phyloP scores from a whole-genome alignment of 306 rosid genomes.

The Coriaria nepalensis region DNA sequence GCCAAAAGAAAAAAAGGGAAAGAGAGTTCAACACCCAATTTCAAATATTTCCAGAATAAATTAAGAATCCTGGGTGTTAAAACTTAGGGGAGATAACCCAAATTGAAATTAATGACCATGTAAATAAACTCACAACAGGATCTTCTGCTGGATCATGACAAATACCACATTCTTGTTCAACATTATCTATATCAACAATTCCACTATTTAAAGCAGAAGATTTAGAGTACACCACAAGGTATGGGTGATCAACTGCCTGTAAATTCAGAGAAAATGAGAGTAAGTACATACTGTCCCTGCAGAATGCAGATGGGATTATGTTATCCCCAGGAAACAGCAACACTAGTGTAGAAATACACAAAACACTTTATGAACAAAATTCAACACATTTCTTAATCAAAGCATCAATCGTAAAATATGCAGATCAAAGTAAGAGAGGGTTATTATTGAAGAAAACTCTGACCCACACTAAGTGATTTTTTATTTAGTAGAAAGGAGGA shows the following conservation, averaged over 20 bases:
- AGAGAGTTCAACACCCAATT: neutral
- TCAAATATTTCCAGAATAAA: neutral
- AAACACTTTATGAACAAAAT: too few species aligned
- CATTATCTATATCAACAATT: constrained; percentile 17
- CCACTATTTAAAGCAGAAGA: constrained; percentile 36
- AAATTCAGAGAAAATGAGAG: neutral
- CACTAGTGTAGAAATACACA: too few species aligned
- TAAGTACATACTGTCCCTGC: too few species aligned
- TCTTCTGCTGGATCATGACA: constrained; percentile 72
- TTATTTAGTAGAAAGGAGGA: too few species aligned
- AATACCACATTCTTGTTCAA: constrained; percentile 52
- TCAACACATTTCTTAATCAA: too few species aligned
- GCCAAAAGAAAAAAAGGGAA: constrained; percentile 8
- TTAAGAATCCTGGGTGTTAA: neutral
- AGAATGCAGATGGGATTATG: too few species aligned
- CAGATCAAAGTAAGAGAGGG: too few species aligned
- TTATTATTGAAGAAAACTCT: too few species aligned
- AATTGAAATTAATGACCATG: too few species aligned
- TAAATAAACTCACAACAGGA: constrained; percentile 43
- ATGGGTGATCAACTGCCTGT: constrained; percentile 87
- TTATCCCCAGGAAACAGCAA: too few species aligned
- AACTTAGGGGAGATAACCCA: neutral
- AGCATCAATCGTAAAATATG: too few species aligned
- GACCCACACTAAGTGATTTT: too few species aligned
- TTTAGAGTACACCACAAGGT: constrained; percentile 76